A percentile compares a stretch with the other conserved stretches of the same genome.
Evolutionary conservation across 2,329 filamentous ascomycete species (phyloP).

Genomic region (Colletotrichum lupini): DNA sequence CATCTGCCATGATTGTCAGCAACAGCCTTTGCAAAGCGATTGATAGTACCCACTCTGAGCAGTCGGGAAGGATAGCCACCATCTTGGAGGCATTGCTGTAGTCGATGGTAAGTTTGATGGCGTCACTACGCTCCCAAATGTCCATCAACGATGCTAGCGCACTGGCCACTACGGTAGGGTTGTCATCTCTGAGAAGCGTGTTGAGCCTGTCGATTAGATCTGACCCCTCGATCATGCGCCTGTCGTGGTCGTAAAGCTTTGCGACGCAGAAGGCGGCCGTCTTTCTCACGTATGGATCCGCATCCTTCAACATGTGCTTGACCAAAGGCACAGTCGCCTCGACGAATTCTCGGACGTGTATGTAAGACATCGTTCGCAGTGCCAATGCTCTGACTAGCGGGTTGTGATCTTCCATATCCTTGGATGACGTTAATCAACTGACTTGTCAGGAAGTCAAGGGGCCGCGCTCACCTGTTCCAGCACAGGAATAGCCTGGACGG

Average conservation of each 20-base stretch:
- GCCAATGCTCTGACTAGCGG: constrained; percentile 92
- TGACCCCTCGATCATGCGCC: constrained; percentile 86
- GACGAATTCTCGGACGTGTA: constrained; percentile 96
- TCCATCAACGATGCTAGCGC: constrained; percentile 92
- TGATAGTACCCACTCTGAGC: constrained; percentile 81
- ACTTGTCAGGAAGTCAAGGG: not conserved
- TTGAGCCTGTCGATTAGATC: constrained; percentile 95
- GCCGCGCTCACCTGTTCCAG: constrained; percentile 75
- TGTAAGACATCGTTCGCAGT: constrained; percentile 94
- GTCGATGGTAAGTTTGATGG: constrained; percentile 97
- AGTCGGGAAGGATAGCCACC: constrained; percentile 94
- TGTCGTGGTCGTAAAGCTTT: constrained; percentile 97
- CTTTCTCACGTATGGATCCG: constrained; percentile 96
- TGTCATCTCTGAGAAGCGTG: constrained; percentile 90
- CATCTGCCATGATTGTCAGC: constrained; percentile 68
- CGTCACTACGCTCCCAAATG: constrained; percentile 98
- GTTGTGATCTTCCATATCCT: constrained; percentile 95
- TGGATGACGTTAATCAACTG: constrained; percentile 33
- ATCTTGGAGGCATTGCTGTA: constrained; percentile 98
- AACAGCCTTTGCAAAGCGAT: not conserved
- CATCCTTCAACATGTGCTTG: constrained; percentile 84
- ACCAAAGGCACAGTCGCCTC: constrained; percentile 88
- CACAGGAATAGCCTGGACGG: constrained; percentile 90
- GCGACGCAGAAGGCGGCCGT: constrained; percentile 96
- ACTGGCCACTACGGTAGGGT: constrained; percentile 96